Conservation (phyloP, 495 filamentous ascomycete species). For the Neurospora discreta region DNA sequence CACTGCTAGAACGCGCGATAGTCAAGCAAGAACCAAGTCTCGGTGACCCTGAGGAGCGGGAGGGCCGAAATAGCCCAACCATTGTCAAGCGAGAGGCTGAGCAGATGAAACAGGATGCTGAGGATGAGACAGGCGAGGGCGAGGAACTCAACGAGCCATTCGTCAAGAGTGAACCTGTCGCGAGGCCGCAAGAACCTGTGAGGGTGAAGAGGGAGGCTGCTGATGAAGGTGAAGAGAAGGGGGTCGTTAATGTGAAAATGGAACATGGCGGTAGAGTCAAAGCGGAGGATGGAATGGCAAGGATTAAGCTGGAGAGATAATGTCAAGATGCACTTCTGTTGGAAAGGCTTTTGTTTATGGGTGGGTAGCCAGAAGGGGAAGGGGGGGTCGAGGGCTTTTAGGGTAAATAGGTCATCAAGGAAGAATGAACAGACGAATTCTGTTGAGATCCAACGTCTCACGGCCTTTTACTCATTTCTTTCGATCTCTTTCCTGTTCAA, state of each 20-base stretch:
- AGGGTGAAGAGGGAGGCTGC: not conserved
- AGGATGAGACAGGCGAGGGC: not conserved
- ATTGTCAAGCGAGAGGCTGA: not conserved
- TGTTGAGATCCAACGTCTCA: not conserved
- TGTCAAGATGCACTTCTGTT: not conserved
- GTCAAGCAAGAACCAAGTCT: not conserved
- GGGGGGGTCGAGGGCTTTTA: not conserved
- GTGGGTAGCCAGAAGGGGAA: not conserved
- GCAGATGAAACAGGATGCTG: not conserved
- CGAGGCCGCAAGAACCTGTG: not conserved
- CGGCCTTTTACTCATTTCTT: not conserved
- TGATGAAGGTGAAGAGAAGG: not conserved
- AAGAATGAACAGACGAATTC: not conserved
- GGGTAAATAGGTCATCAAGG: not conserved
- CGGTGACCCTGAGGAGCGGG: not conserved
- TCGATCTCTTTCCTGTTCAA: too few relatives aligned
- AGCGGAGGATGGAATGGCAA: not conserved
- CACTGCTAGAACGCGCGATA: not conserved
- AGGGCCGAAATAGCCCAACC: not conserved
- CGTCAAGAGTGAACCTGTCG: not conserved
- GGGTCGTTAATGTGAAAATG: not conserved
- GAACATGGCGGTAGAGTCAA: not conserved
- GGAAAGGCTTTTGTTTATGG: not conserved
- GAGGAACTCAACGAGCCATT: not conserved
- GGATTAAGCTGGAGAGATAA: not conserved